Conservation (phyloP, 306 rosid genomes). For the Medicago arabica region DNA sequence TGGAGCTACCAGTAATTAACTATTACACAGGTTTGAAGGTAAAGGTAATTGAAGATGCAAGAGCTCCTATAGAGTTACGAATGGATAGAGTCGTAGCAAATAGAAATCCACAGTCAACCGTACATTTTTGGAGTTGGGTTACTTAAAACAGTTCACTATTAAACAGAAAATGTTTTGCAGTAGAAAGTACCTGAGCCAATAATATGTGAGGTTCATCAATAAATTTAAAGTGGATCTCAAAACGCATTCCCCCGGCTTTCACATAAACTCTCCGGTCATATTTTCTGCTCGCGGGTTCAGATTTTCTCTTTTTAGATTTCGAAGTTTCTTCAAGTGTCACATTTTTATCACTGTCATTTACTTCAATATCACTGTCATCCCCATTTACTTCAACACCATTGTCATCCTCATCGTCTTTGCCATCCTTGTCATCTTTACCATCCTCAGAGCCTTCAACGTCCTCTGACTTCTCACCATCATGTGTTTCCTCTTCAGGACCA, state of each 20-base stretch:
- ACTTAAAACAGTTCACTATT: not conserved
- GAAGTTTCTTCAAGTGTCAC: constrained; percentile 32
- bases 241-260: constrained; percentile 61
- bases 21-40: not conserved
- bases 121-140: not conserved
- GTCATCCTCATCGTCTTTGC: not conserved
- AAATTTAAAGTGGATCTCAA: constrained; percentile 76
- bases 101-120: not conserved
- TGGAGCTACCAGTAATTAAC: not conserved
- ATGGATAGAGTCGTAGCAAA: constrained; percentile 1
- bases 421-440: not conserved
- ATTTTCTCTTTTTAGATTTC: constrained; percentile 32
- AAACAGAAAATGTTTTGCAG: constrained; percentile 25
- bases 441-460: not conserved
- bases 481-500: constrained; percentile 61
- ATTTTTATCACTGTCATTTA: constrained; percentile 35
- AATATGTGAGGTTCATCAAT: constrained; percentile 70
- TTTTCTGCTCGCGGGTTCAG: constrained; percentile 38
- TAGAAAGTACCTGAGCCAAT: constrained; percentile 73
- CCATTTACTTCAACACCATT: constrained; percentile 47
- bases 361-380: constrained; percentile 47
- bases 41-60: constrained; percentile 1
- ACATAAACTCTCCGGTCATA: constrained; percentile 61
- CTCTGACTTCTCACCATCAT: constrained; percentile 53
- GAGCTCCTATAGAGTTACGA: not conserved